A percentile compares a stretch with the other conserved stretches of the same genome.
Conservation (phyloP, 2,329 filamentous ascomycete species). For the Leptographium wingfieldii region DNA sequence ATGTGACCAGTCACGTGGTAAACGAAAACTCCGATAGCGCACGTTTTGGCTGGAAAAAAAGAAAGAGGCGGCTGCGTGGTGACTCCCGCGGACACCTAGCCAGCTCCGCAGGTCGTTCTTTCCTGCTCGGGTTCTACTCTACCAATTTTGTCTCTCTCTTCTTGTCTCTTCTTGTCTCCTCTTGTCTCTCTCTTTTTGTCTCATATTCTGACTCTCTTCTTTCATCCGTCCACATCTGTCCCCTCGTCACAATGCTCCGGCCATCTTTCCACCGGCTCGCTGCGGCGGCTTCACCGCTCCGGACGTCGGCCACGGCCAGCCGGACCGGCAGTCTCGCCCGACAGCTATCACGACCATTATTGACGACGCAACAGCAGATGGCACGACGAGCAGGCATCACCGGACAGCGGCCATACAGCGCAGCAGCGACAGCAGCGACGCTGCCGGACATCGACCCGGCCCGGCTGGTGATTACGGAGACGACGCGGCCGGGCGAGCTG, state of each 20-base stretch:
- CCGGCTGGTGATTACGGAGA: slow-evolving; percentile 63
- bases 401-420: slow-evolving; percentile 33
- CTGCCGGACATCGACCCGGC: slow-evolving; percentile 63
- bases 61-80: background rate
- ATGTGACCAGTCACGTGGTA: background rate
- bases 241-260: slow-evolving; percentile 27
- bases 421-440: slow-evolving; percentile 36
- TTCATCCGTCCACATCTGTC: background rate
- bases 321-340: background rate
- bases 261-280: slow-evolving; percentile 26
- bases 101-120: no score
- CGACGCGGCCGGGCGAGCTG: slow-evolving; percentile 60
- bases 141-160: background rate
- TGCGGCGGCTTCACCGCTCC: slow-evolving; percentile 7
- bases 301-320: slow-evolving; percentile 9
- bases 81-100: background rate
- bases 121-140: no score
- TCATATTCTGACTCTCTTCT: background rate
- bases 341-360: slow-evolving; percentile 13
- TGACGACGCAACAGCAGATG: background rate
- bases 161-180: background rate
- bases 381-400: slow-evolving; percentile 8
- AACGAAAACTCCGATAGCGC: slow-evolving; percentile 1
- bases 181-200: background rate
- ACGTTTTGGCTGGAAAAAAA: background rate